Base-by-base conservation (phyloP, 768 basidiomycete genomes). In the Chalciporus piperatus region DNA sequence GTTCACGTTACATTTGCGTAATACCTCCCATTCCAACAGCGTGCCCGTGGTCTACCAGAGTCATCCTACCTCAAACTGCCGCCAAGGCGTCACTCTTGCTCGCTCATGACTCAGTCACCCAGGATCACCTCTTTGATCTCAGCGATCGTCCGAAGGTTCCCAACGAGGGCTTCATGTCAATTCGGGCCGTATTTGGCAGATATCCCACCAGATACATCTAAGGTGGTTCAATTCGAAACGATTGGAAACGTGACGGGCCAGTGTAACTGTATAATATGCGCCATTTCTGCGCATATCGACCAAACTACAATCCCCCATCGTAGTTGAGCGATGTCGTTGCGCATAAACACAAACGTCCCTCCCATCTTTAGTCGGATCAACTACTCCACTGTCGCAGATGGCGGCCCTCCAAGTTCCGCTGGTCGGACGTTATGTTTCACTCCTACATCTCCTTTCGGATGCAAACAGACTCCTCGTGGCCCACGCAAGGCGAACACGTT, bases 401-500 rank as follows among this genome's bases (percentile, higher is more conserved):
- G 33, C 38, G 52, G 52, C 50, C 33, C 45, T 40, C 52, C 51
- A 27, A 41, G 22, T 49, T 55, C 57, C 43, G 49, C 51, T 52
- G 44, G 48, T 33, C 56, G 48, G 56, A 48, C 42, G 28, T 39
- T 35, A 19, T 52, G 43, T 51, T 58, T 59, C n/a, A 58, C 61
- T 55, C 48, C 57, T 52, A 44, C 48, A 46, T 52, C 63, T 52
- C 55, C 63, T 56, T 49, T 59, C 41, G 56, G 48, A 48, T 45
- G 45, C 54, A 67, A 61, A 51, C 58, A 47, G 41, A 47, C 50
- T 20, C 67, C 67, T 64, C 63, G 59, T 61, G 63, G 60, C 33
- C 46, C 50, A 50, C 57, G 67, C 65, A 65, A 69, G 69, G 67
- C 51, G 1, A 47, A 69, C 65, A 70, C 65, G 60, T 63, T 67